These are phyloP conservation scores for Pseudozyma hubeiensis DNA, from an alignment of 1,284 basidiomycete species.

Conservation along the genomic window DNA sequence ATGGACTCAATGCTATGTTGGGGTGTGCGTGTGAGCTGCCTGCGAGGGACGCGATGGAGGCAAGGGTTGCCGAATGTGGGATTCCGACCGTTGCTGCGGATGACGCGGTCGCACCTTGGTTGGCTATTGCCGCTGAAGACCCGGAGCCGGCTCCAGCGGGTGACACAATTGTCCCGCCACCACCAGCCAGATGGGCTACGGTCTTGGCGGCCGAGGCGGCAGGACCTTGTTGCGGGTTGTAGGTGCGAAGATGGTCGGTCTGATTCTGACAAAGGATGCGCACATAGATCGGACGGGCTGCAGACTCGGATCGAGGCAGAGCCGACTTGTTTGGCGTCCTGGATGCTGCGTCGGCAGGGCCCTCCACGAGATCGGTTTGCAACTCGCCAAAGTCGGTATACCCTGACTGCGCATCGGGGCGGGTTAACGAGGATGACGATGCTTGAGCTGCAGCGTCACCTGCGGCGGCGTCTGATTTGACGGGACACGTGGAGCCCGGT, in stretches of 20 bases:
- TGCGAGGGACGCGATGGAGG: slow-evolving; percentile 52
- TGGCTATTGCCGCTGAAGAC: slow-evolving; percentile 1
- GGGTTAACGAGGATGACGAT: not conserved
- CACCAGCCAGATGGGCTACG: slow-evolving; percentile 38
- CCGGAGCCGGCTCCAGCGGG: slow-evolving; percentile 12
- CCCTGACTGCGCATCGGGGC: slow-evolving; percentile 6
- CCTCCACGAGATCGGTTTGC: slow-evolving; percentile 29
- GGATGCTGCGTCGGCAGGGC: slow-evolving; percentile 10
- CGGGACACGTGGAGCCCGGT: not conserved
- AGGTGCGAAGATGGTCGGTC: slow-evolving; percentile 53
- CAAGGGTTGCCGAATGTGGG: slow-evolving; percentile 34
- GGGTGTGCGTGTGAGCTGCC: slow-evolving; percentile 46
- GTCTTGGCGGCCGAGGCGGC: slow-evolving; percentile 21
- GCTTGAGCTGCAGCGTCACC: not conserved
- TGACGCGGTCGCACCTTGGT: slow-evolving; percentile 7
- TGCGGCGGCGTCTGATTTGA: not conserved
- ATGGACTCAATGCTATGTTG: slow-evolving; percentile 19
- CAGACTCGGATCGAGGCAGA: slow-evolving; percentile 5
- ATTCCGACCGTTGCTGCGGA: slow-evolving; percentile 23
- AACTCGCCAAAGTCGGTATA: slow-evolving; percentile 39
- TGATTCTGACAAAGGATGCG: slow-evolving; percentile 58
- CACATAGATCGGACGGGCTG: slow-evolving; percentile 41
- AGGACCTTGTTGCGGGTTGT: slow-evolving; percentile 19
- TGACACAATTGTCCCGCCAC: slow-evolving; percentile 19
- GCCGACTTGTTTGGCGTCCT: not conserved